Conservation (phyloP, 108 stramenopile genomes). For the Pseudonitzschia delicatissima region DNA sequence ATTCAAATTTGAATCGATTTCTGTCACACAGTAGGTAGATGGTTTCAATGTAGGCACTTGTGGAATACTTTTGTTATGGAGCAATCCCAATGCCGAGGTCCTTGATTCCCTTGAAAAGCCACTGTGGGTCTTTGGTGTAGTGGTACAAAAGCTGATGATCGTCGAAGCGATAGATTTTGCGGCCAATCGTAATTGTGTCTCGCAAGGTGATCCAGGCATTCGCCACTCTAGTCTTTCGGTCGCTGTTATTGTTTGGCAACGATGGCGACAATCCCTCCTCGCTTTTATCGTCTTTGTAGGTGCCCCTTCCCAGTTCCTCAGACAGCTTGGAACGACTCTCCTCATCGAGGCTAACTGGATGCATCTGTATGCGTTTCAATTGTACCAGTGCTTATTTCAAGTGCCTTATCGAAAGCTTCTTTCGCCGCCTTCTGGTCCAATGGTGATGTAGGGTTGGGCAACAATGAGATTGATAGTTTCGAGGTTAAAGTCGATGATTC, state of each 20-base stretch:
- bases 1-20: too few species aligned
- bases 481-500: background rate
- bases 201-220: constrained; percentile 45
- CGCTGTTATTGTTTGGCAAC: constrained; percentile 32
- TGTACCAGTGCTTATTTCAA: background rate
- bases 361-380: too few species aligned
- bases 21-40: too few species aligned
- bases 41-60: too few species aligned
- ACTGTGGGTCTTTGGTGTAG: constrained; percentile 45
- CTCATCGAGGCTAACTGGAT: background rate
- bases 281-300: background rate
- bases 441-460: background rate
- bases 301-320: background rate
- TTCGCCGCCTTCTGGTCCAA: background rate
- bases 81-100: too few species aligned
- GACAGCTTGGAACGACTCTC: background rate
- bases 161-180: constrained; percentile 36
- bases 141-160: constrained; percentile 51
- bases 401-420: background rate
- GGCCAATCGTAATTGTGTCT: constrained; percentile 38
- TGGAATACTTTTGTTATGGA: too few species aligned
- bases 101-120: constrained; percentile 26
- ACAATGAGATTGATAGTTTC: background rate
- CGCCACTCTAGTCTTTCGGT: constrained; percentile 34
- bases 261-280: background rate